Evolutionary conservation across 495 filamentous ascomycete genomes (phyloP).

Genomic region (Jackrogersella multiformis): DNA sequence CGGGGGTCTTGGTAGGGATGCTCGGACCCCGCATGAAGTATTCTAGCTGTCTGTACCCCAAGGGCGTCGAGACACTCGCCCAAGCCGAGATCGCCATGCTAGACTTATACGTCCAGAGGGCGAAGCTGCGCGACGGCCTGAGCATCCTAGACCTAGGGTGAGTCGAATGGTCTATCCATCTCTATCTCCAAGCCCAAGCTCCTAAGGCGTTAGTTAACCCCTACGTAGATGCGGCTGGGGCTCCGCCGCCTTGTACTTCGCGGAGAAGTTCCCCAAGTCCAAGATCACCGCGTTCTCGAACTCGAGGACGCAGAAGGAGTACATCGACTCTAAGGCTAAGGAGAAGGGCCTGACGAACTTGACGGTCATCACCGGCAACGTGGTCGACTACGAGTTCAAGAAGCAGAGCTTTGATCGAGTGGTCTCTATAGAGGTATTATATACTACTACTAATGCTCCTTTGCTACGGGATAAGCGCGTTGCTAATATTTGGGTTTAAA

Average conservation of each 20-base stretch:
- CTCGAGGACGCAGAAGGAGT: constrained; percentile 68
- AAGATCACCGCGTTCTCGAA: constrained; percentile 71
- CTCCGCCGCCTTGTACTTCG: constrained; percentile 68
- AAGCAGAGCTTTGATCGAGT: constrained; percentile 65
- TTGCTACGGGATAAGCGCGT: background rate
- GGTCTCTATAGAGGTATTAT: constrained; percentile 64
- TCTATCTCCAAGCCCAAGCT: background rate
- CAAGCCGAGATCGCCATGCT: constrained; percentile 74
- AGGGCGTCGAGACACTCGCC: constrained; percentile 62
- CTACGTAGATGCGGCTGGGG: constrained; percentile 71
- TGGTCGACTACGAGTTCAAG: constrained; percentile 68
- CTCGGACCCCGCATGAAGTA: constrained; percentile 75
- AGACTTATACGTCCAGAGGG: constrained; percentile 64
- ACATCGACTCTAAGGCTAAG: constrained; percentile 66
- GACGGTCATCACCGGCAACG: constrained; percentile 67
- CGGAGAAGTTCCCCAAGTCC: constrained; percentile 65
- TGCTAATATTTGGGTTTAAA: constrained; percentile 15
- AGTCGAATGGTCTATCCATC: constrained; percentile 30
- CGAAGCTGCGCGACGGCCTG: constrained; percentile 65
- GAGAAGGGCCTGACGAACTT: constrained; percentile 64
- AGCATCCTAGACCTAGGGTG: constrained; percentile 70
- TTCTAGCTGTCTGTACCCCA: constrained; percentile 66
- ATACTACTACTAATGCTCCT: background rate
- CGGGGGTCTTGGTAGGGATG: constrained; percentile 62
- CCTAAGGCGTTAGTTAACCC: too few relatives aligned